Evolutionary conservation across 441 rosid genomes (phyloP).

Genomic region (Pelargonium australe): DNA sequence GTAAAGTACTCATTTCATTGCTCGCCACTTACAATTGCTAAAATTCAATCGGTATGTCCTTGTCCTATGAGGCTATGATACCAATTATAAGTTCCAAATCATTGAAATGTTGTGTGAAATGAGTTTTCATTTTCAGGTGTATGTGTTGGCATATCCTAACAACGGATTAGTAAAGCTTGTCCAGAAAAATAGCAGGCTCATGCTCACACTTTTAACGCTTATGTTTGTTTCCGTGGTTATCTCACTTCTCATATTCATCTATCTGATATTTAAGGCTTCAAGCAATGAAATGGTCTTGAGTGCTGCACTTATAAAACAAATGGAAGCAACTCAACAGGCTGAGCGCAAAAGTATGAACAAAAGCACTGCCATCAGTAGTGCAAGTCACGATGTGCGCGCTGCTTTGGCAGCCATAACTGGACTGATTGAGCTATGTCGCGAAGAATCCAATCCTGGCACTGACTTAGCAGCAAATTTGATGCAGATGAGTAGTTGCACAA

Average conservation of each 20-base stretch:
- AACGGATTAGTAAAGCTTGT: constrained; percentile 20
- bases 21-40: constrained; percentile 32
- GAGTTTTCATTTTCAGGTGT: constrained; percentile 30
- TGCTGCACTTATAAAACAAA: constrained; percentile 42
- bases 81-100: not conserved
- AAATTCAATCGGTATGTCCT: constrained; percentile 28
- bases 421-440: constrained; percentile 33
- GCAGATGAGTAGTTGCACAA: constrained; percentile 32
- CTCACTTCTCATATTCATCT: constrained; percentile 23
- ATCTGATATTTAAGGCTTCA: constrained; percentile 32
- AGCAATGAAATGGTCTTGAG: constrained; percentile 42
- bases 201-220: constrained; percentile 18
- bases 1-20: constrained; percentile 28
- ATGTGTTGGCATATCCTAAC: constrained; percentile 25
- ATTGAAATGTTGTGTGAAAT: not conserved
- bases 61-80: not conserved
- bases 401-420: constrained; percentile 34
- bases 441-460: constrained; percentile 21
- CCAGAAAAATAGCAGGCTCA: constrained; percentile 21
- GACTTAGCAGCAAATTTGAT: constrained; percentile 32
- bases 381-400: constrained; percentile 46
- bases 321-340: constrained; percentile 52
- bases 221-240: constrained; percentile 21
- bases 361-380: constrained; percentile 37
- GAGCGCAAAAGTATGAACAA: constrained; percentile 64